Base-by-base conservation (phyloP, 169 alveolate species). In the Plasmodium vivax region DNA sequence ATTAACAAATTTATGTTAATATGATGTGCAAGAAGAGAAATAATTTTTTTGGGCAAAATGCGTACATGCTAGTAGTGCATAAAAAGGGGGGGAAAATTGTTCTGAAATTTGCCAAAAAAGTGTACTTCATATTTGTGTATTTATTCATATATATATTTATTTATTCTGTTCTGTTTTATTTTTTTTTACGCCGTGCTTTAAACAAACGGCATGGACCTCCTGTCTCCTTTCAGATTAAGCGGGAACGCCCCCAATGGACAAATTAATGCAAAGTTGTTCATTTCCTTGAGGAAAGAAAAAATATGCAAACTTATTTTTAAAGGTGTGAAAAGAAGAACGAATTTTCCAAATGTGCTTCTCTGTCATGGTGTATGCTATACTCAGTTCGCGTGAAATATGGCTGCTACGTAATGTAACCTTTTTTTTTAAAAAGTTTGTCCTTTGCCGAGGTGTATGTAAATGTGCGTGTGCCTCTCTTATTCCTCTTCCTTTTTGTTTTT, bases 291-390 rank as follows among this genome's bases (percentile, higher is more conserved):
- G 77, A 30, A 2, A 68, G 19, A 68, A 23, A 68, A 68, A 68
- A n/a, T 68, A 68, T 68, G 77, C 38, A 68, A n/a, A 68, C 38
- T 68, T 68, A 68, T 68, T 68, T 68, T 68, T 68, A 68, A 68
- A 68, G 43, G 32, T 68, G 27, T 27, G 38, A 68, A 68, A 19
- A 68, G n/a, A 68, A 68, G 38, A 30, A 23, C 43, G 77, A 68
- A 68, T 27, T 68, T 68, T 27, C 77, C 43, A 68, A 23, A 68
- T 68, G 77, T 68, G n/a, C 32, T 68, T 9, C n/a, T 68, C 41
- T 23, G 38, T 68, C 77, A 30, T 23, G 16, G n/a, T 68, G 77
- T 68, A n/a, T 68, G 36, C 77, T 68, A 30, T 68, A 30, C 6
- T 68, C 77, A 51, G 19, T 51, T 51, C n/a, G 8, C n/a, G n/a